Base-by-base conservation (phyloP, 805 yeast species). In the Suhomyces xylopsoci region DNA sequence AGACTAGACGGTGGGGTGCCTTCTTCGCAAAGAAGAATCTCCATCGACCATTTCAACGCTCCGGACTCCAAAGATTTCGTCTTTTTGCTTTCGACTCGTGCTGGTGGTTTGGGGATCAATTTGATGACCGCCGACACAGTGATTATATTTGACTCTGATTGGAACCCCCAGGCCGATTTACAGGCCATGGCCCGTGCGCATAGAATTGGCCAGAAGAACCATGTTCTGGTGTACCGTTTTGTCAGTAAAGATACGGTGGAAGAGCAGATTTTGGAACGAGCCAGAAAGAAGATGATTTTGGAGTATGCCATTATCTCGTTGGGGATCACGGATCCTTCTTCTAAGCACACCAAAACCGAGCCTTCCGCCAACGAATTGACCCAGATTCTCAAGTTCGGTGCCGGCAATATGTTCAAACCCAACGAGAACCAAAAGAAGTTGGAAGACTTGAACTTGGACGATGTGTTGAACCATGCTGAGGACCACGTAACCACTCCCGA, bases 171-270 rank as follows among this genome's bases (percentile, higher is more conserved):
- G 69, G 99, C 99, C 0, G 99, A 94, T 79, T 77, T 94, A 63
- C 99, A 94, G 72, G 99, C 99, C 1, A 94, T 94, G 99, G 99
- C 99, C 0, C 84, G 99, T 72, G 99, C 99, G 2, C 99, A 94
- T 73, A 85, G 99, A 77, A 94, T 94, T 67, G 99, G 99, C n/a
- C 99, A 94, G 69, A 94, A 92, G 71, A 91, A 90, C 62, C 99
- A 94, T 71, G 99, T 94, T 36, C 90, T 90, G 84, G 98, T 94
- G 15, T 94, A 94, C 67, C 79, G 99, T 66, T 89, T 94, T 74
- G 98, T 94, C n/a, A 87, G 97, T 53, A 94, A 94, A 63, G 99
- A 94, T 63, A 94, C 99, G 0, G 97, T 94, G 12, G 99, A 94
- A 69, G 99, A 94, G 69, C 97, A 94, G 67, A 96, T 94, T 55